Base-by-base conservation (phyloP, 75 land plant species). In the Larix kaempferi region DNA sequence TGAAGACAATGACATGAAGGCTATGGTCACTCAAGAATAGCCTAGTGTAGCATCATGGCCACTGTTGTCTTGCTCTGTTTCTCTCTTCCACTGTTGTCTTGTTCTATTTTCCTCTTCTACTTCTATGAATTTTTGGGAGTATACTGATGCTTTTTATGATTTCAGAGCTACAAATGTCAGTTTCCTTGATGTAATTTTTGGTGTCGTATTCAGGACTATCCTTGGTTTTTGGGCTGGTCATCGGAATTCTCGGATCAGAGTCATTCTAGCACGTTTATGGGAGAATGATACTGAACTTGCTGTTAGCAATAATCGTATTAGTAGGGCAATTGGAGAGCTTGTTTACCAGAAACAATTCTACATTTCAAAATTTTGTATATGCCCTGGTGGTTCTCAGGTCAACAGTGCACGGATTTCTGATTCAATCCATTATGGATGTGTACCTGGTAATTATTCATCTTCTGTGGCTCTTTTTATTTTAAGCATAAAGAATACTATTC, bases 191-290 rank as follows among this genome's bases (percentile, higher is more conserved):
- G 19, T 69, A 17, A 66, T n/a, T n/a, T 13, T 27, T 62, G 16
- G 22, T 69, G 14, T 39, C 73, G 41, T 41, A 8, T 69, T 69
- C 92, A 96, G 98, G 85, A 94, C 91, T 21, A 82, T 78, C 21
- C 87, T 96, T 73, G 99, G 91, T 21, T 94, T 96, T 82, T 96
- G 94, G 98, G 97, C 99, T 55, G 99, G 99, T 37, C 91, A 86
- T 78, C 84, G 92, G 10, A 91, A 92, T 78, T 94, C 94, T 2
- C 86, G 80, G 71, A 89, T 89, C 57, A 87, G 96, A 85, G 94
- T 89, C 72, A 87, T 89, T 25, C 76, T 95, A 17, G 96, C 96
- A n/a, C 89, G 86, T 23, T 83, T 87, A 29, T 95, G 98, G 98
- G 92, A 93, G 79, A 89, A 93, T 77, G 96, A 95, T 73, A 89